Conservation (phyloP, 1,139 yeast species). For the Geotrichum histeridarum region DNA sequence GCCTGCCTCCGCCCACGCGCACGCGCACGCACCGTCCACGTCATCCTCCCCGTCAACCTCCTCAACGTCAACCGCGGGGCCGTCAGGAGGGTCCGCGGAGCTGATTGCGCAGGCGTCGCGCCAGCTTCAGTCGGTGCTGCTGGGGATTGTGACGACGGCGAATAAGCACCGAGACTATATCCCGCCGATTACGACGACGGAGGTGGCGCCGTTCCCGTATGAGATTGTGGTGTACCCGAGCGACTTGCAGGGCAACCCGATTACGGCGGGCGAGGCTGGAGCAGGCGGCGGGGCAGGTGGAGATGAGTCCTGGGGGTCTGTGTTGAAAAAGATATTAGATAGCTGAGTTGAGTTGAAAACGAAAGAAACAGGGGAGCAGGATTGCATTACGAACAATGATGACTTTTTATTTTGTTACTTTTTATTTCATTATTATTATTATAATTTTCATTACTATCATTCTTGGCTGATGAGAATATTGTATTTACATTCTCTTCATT, state of each 20-base stretch:
- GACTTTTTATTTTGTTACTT: too few species aligned
- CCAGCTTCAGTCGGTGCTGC: conserved; percentile 43
- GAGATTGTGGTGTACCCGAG: conserved; percentile 33
- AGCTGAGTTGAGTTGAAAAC: background rate
- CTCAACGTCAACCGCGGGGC: too few species aligned
- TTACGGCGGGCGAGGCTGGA: background rate
- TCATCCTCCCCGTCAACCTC: too few species aligned
- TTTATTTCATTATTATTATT: too few species aligned
- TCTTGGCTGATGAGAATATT: too few species aligned
- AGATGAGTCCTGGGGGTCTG: conserved; percentile 33
- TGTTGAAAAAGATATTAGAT: conserved; percentile 34
- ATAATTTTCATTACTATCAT: too few species aligned
- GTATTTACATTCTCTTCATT: too few species aligned
- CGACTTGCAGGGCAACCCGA: background rate
- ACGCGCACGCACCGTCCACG: too few species aligned
- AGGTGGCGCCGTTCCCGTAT: conserved; percentile 65
- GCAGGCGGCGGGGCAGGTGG: background rate
- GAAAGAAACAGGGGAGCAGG: too few species aligned
- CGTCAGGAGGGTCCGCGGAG: background rate
- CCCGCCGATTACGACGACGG: conserved; percentile 68
- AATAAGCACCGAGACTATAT: conserved; percentile 60
- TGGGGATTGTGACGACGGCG: conserved; percentile 47
- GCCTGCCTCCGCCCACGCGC: too few species aligned
- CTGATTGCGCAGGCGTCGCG: background rate
- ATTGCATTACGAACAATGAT: too few species aligned